Percentiles rank a stretch among this genome's conserved stretches.
Conservation (phyloP, 2,329 filamentous ascomycete genomes). For the Fusarium sororula region DNA sequence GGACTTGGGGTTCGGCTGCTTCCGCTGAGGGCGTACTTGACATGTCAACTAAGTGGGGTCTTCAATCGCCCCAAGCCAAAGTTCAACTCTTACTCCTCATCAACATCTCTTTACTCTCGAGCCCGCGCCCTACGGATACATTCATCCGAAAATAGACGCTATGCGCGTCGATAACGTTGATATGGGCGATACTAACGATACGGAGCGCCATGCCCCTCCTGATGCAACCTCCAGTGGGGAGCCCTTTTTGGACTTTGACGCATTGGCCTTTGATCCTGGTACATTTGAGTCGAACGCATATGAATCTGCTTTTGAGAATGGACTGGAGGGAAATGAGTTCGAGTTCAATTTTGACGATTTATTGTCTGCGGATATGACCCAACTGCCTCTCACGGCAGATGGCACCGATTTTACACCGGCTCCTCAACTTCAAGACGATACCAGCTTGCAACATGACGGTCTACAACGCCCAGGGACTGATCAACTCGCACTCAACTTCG, state of each 20-base stretch:
- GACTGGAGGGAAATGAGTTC: neutral
- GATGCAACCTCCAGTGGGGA: neutral
- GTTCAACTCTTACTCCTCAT: slow-evolving; percentile 1
- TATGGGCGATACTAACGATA: neutral
- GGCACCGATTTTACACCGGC: neutral
- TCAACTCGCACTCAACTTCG: neutral
- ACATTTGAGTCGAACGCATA: neutral
- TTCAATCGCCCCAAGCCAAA: neutral
- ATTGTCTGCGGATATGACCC: neutral
- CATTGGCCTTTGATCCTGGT: neutral
- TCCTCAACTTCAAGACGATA: neutral
- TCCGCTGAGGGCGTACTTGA: neutral
- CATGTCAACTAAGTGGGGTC: neutral
- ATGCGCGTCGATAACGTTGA: neutral
- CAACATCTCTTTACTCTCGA: neutral
- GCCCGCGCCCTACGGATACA: neutral
- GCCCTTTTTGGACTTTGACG: neutral
- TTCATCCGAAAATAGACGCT: neutral
- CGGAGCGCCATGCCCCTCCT: neutral
- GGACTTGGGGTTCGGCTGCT: neutral
- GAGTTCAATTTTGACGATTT: neutral
- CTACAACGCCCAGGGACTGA: neutral
- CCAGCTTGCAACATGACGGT: neutral
- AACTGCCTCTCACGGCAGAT: neutral
- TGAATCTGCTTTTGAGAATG: neutral